Percentiles rank a stretch among this genome's conserved stretches.
Evolutionary conservation across 805 yeast genomes (phyloP).

Genomic region (Debaryomyces tyrocola): DNA sequence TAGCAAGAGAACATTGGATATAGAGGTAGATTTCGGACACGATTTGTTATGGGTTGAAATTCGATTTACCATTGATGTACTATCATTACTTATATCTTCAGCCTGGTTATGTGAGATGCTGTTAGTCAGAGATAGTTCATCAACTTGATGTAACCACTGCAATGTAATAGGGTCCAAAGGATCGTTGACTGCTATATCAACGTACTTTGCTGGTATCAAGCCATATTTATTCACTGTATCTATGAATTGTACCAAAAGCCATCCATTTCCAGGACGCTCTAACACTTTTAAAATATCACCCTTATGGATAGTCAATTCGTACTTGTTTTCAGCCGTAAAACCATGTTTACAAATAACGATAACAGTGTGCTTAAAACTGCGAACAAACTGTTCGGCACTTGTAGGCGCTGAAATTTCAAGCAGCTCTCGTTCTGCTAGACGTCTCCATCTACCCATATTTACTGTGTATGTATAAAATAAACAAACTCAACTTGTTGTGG

Average conservation of each 20-base stretch:
- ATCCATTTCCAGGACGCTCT: conserved; percentile 50
- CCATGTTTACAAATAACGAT: conserved; percentile 48
- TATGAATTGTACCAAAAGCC: conserved; percentile 57
- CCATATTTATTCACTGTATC: conserved; percentile 48
- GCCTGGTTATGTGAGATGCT: no score
- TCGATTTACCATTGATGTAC: conserved; percentile 3
- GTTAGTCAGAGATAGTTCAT: background rate
- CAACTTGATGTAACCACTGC: conserved; percentile 30
- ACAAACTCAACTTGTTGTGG: no score
- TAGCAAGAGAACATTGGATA: conserved; percentile 28
- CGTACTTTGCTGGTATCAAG: conserved; percentile 51
- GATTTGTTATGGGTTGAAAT: conserved; percentile 29
- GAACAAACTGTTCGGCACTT: background rate
- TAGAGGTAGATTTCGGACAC: conserved; percentile 30
- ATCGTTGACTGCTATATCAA: conserved; percentile 46
- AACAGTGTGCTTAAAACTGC: conserved; percentile 26
- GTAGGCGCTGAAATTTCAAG: background rate
- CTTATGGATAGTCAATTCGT: conserved; percentile 45
- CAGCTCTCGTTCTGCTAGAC: background rate
- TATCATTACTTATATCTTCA: no score
- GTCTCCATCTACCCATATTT: no score
- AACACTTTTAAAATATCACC: conserved; percentile 56
- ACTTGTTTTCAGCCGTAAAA: conserved; percentile 42
- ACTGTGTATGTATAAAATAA: no score
- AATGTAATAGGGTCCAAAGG: conserved; percentile 36